phyloP scores from a whole-genome alignment of 257 asterid species.

The Parsonsia alboflavescens region DNA sequence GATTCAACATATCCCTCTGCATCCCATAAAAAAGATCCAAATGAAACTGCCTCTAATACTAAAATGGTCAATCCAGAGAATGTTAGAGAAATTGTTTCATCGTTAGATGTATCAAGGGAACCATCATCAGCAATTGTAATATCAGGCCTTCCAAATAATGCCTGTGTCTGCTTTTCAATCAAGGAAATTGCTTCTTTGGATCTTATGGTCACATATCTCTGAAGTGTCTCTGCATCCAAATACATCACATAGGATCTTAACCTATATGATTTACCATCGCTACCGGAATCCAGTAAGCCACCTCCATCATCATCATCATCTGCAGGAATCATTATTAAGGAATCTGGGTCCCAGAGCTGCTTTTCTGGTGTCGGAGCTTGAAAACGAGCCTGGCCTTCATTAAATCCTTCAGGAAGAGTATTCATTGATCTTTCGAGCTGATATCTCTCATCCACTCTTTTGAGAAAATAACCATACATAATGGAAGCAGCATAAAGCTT shows the following conservation, averaged over 20 bases:
- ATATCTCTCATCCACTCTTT: slow-evolving; percentile 89
- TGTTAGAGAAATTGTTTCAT: slow-evolving; percentile 57
- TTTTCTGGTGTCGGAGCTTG: slow-evolving; percentile 46
- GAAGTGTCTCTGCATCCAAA: slow-evolving; percentile 88
- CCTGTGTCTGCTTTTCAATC: slow-evolving; percentile 88
- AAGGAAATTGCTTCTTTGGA: slow-evolving; percentile 77
- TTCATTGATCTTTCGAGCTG: slow-evolving; percentile 89
- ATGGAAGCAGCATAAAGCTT: slow-evolving; percentile 93
- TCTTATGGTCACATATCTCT: slow-evolving; percentile 76
- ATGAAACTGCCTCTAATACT: slow-evolving; percentile 83
- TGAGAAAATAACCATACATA: slow-evolving; percentile 90
- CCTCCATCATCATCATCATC: slow-evolving; percentile 56
- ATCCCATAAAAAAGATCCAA: slow-evolving; percentile 90
- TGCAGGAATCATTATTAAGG: slow-evolving; percentile 63
- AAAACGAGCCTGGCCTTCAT: slow-evolving; percentile 34
- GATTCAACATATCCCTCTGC: slow-evolving; percentile 68
- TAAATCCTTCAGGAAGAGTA: slow-evolving; percentile 75
- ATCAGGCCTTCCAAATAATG: slow-evolving; percentile 84
- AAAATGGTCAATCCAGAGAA: slow-evolving; percentile 74
- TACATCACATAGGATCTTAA: slow-evolving; percentile 84
- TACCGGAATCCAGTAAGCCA: slow-evolving; percentile 33
- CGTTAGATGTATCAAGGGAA: slow-evolving; percentile 55
- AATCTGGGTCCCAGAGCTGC: slow-evolving; percentile 80
- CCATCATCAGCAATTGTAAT: slow-evolving; percentile 64
- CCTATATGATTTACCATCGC: slow-evolving; percentile 46